Conservation (phyloP, 1,284 basidiomycete genomes). For the Xanthoconium separans region DNA sequence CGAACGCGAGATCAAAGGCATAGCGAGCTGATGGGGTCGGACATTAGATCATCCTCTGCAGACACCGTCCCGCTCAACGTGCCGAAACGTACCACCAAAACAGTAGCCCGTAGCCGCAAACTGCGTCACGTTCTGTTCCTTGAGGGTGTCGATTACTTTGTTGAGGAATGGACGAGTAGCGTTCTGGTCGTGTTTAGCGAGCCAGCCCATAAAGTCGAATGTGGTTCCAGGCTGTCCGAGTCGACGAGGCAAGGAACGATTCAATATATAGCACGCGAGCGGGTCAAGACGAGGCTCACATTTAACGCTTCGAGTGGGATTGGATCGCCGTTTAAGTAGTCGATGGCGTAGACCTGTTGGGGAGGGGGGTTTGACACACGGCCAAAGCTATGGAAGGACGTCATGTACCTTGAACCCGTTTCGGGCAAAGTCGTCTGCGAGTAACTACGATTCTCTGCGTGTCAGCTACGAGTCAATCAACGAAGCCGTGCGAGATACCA, state of each 20-base stretch:
- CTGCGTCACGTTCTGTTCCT: conserved; percentile 22
- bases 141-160: conserved; percentile 32
- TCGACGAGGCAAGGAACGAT: neutral
- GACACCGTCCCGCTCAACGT: no score
- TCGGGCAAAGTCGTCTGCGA: conserved; percentile 71
- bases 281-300: conserved; percentile 7
- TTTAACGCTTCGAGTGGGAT: conserved; percentile 25
- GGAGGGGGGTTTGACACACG: conserved; percentile 21
- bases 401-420: conserved; percentile 62
- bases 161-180: conserved; percentile 26
- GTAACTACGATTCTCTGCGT: conserved; percentile 39
- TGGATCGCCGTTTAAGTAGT: conserved; percentile 45
- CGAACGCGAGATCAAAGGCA: conserved; percentile 36
- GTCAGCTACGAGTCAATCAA: neutral
- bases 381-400: neutral
- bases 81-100: conserved; percentile 28
- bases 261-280: neutral
- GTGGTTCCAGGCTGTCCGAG: neutral
- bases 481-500: conserved; percentile 40
- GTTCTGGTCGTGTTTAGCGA: conserved; percentile 18
- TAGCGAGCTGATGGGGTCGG: conserved; percentile 31
- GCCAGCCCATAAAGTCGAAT: conserved; percentile 43
- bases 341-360: conserved; percentile 51
- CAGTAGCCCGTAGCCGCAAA: conserved; percentile 33
- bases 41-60: neutral